Conservation (phyloP, 208 protist genomes). For the Crithidia brevicula region DNA sequence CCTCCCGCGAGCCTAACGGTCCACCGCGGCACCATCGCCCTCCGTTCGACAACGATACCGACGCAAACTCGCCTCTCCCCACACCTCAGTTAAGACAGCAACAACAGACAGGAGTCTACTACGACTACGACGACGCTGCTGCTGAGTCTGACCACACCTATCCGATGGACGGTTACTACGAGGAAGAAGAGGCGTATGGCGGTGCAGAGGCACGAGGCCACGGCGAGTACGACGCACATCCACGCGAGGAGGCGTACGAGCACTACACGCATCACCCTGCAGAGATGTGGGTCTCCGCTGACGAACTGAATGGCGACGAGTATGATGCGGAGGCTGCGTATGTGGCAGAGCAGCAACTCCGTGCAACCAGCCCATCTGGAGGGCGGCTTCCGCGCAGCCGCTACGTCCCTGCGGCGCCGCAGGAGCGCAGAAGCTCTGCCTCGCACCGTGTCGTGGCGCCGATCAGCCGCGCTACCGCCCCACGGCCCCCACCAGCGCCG, state of each 20-base stretch:
- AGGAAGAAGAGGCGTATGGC: background rate
- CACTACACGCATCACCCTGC: background rate
- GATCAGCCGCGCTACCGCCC: background rate
- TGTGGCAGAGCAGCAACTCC: slow-evolving; percentile 1
- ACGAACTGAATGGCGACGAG: background rate
- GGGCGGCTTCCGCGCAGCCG: background rate
- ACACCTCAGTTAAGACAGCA: background rate
- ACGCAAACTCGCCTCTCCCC: background rate
- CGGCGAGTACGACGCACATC: background rate
- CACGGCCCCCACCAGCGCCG: background rate
- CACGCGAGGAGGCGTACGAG: background rate
- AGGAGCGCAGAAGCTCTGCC: background rate
- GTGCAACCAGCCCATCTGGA: background rate
- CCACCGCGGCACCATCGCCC: slow-evolving; percentile 3
- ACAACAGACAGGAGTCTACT: too few relatives aligned
- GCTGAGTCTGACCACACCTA: too few relatives aligned
- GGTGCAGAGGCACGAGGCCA: background rate
- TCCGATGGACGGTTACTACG: background rate
- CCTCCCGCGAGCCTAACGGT: slow-evolving; percentile 1
- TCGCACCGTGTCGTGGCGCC: background rate
- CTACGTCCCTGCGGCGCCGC: background rate
- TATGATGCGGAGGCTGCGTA: background rate
- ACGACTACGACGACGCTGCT: too few relatives aligned
- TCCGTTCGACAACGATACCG: slow-evolving; percentile 10
- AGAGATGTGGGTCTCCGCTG: slow-evolving; percentile 3